Evolutionary conservation across 2,329 filamentous ascomycete genomes (phyloP).

Genomic region (Alternaria sp.): DNA sequence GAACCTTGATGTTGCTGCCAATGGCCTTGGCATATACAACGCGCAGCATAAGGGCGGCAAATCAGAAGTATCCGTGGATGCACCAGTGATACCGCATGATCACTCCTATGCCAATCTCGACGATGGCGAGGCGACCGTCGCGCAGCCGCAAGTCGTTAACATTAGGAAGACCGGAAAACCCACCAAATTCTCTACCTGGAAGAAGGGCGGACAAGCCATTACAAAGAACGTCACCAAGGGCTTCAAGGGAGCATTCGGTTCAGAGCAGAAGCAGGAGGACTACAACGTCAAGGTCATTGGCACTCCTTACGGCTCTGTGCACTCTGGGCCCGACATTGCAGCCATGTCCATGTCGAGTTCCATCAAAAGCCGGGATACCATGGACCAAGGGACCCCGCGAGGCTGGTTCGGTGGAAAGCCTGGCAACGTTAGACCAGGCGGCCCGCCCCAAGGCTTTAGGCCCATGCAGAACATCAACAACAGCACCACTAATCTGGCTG

Average conservation of each 20-base stretch:
- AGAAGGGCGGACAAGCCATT: constrained; percentile 92
- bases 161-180: constrained; percentile 86
- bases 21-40: constrained; percentile 69
- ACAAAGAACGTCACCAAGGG: constrained; percentile 94
- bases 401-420: constrained; percentile 44
- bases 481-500: constrained; percentile 48
- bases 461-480: constrained; percentile 51
- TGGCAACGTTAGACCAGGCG: constrained; percentile 15
- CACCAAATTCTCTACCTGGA: constrained; percentile 99
- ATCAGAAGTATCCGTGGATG: constrained; percentile 48
- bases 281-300: constrained; percentile 57
- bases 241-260: constrained; percentile 85
- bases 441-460: constrained; percentile 30
- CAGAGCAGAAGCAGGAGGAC: constrained; percentile 62
- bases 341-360: constrained; percentile 42
- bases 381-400: constrained; percentile 30
- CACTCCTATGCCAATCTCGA: constrained; percentile 52
- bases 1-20: constrained; percentile 54
- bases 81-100: constrained; percentile 48
- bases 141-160: constrained; percentile 90
- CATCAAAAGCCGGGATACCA: constrained; percentile 33
- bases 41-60: constrained; percentile 46
- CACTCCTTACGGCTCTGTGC: constrained; percentile 50
- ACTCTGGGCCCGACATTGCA: constrained; percentile 43
- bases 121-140: constrained; percentile 67